Evolutionary conservation across 768 basidiomycete genomes (phyloP), one percentile per base, ranked within the genome.

Genomic region (Phanerodontia chrysosporium): DNA sequence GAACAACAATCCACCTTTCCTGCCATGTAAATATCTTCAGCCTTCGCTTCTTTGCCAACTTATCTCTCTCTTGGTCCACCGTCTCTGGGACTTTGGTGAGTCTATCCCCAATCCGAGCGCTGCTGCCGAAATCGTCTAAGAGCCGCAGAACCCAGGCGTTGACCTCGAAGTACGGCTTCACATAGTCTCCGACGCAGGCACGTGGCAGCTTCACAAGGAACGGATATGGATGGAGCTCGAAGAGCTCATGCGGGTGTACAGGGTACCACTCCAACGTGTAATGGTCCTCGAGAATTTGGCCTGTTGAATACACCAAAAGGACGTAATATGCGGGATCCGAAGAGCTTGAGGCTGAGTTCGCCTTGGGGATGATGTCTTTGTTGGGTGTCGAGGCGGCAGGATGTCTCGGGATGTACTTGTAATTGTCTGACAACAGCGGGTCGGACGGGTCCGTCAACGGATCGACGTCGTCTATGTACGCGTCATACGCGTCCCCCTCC

Each of bases 211-310:
- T 67, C 2, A 79, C 73, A 42, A 83, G 61, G 45, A 51, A 59
- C 13, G 62, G 58, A 1, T 56, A 60, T 7, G 77, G 75, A 58
- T 92, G 88, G 18, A 92, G 69, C 65, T 92, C 90, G 22, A 92
- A 76, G 2, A 92, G 77, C 63, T 91, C 90, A 62, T 83, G 75
- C 0, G 85, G 80, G 7, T 75, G 72, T 22, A 90, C 65, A 42
- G 79, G 74, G 65, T 89, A 89, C 79, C 83, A 86, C 0, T 79
- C 72, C 25, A 82, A 66, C 10, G 74, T 61, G 46, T 79, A 80
- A 22, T 86, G 83, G 65, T 90, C 88, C 65, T 91, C 85, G 29
- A 91, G 79, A 14, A 87, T 71, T 62, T 87, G 80, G 3, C 87
- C 86, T 0, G 88, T 88, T 2, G 87, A 82, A 65, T 85, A 90